A percentile compares a stretch with the other conserved stretches of the same genome.
Conservation (phyloP, 768 basidiomycete genomes). For the Hericium erinaceus region DNA sequence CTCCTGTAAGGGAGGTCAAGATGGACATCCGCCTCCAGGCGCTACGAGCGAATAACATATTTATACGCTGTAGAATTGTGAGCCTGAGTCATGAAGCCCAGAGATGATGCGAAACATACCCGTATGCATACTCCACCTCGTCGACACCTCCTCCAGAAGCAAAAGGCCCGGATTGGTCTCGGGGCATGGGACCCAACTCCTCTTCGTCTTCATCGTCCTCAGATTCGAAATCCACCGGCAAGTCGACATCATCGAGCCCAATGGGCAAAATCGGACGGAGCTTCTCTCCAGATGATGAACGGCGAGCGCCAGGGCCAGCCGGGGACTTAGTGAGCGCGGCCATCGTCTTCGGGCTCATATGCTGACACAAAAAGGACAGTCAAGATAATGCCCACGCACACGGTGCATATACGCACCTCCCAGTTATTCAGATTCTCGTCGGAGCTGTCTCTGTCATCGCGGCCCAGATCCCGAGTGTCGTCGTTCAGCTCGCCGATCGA, state of each 20-base stretch:
- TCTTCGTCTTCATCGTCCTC: slow-evolving; percentile 62
- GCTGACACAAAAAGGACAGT: slow-evolving; percentile 34
- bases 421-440: slow-evolving; percentile 90
- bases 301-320: slow-evolving; percentile 50
- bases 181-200: slow-evolving; percentile 68
- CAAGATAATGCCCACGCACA: background rate
- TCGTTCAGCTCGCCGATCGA: slow-evolving; percentile 85
- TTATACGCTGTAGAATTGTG: too few relatives aligned
- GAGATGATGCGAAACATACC: slow-evolving; percentile 35
- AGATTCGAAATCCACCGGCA: slow-evolving; percentile 49
- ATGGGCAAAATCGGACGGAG: slow-evolving; percentile 76
- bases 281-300: slow-evolving; percentile 73
- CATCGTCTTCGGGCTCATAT: slow-evolving; percentile 95
- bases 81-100: too few relatives aligned
- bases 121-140: slow-evolving; percentile 84
- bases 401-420: slow-evolving; percentile 56
- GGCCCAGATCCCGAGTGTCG: slow-evolving; percentile 53
- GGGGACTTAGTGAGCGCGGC: slow-evolving; percentile 89
- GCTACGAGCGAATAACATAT: too few relatives aligned
- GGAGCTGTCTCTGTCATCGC: slow-evolving; percentile 51
- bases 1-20: too few relatives aligned
- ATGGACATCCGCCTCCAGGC: too few relatives aligned
- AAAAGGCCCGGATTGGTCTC: slow-evolving; percentile 64
- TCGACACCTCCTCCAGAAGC: slow-evolving; percentile 77
- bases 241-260: slow-evolving; percentile 63